Conservation (phyloP, 2,329 filamentous ascomycete genomes). For the Neopestalotiopsis clavispora region DNA sequence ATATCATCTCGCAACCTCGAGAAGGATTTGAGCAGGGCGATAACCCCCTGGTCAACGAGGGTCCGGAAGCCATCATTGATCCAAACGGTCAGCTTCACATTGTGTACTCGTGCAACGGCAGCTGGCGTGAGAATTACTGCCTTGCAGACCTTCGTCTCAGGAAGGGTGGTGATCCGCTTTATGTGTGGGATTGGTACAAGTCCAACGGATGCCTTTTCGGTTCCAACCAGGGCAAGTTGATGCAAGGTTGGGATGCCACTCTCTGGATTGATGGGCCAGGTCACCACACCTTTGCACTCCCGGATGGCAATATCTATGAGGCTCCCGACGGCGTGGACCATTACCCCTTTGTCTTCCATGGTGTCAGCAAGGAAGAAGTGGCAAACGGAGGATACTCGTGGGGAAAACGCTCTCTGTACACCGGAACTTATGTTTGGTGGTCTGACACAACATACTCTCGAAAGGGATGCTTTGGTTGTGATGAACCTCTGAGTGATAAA, state of each 20-base stretch:
- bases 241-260: constrained; percentile 30
- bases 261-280: constrained; percentile 28
- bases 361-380: constrained; percentile 11
- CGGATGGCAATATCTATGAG: constrained; percentile 22
- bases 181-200: constrained; percentile 34
- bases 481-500: constrained; percentile 18
- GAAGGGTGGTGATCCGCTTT: constrained; percentile 30
- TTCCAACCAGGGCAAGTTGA: constrained; percentile 29
- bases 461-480: constrained; percentile 21
- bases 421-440: constrained; percentile 28
- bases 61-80: constrained; percentile 29
- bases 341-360: constrained; percentile 27
- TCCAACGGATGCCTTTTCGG: constrained; percentile 33
- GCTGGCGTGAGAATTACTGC: constrained; percentile 30
- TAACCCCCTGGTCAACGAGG: constrained; percentile 28
- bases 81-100: constrained; percentile 32
- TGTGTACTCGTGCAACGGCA: constrained; percentile 33
- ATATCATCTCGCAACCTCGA: constrained; percentile 31
- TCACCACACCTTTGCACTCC: constrained; percentile 30
- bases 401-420: constrained; percentile 25
- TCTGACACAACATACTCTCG: constrained; percentile 21
- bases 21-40: constrained; percentile 29
- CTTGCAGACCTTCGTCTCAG: constrained; percentile 29
- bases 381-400: constrained; percentile 26
- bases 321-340: constrained; percentile 17